A percentile compares a stretch with the other conserved stretches of the same genome.
These are phyloP conservation scores for Peronospora destructor DNA, from an alignment of 352 stramenopile genomes.

Conservation along the genomic window DNA sequence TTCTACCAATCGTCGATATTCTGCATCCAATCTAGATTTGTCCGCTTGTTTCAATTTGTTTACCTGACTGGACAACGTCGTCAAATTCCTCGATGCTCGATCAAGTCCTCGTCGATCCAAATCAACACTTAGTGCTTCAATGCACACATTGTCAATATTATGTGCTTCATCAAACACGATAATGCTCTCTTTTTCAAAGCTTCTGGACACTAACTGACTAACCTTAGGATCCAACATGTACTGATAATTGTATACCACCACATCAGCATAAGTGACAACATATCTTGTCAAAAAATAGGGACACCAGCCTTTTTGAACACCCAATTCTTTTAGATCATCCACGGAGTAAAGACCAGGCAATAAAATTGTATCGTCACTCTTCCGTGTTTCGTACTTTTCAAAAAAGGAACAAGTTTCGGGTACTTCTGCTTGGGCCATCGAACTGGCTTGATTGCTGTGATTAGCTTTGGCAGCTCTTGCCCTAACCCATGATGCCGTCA, in stretches of 20 bases:
- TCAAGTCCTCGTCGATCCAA: conserved; percentile 91
- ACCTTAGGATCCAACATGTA: conserved; percentile 99
- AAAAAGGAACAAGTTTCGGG: conserved; percentile 87
- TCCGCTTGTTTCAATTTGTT: conserved; percentile 88
- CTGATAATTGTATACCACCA: conserved; percentile 99
- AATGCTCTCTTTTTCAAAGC: conserved; percentile 91
- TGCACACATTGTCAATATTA: conserved; percentile 99
- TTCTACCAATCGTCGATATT: conserved; percentile 94
- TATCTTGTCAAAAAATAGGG: conserved; percentile 98
- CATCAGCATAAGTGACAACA: conserved; percentile 94
- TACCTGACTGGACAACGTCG: conserved; percentile 66
- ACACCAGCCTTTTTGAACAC: conserved; percentile 90
- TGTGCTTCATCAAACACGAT: conserved; percentile 98
- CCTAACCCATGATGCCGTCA: conserved; percentile 97
- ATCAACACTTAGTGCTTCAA: conserved; percentile 96
- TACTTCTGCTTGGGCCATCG: conserved; percentile 5
- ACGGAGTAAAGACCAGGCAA: conserved; percentile 93
- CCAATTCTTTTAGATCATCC: conserved; percentile 93
- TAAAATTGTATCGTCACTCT: conserved; percentile 90
- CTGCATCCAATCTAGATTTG: conserved; percentile 86
- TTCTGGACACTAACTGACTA: conserved; percentile 82
- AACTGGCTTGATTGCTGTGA: conserved; percentile 10
- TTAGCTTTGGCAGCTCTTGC: conserved; percentile 44
- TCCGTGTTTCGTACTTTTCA: conserved; percentile 82
- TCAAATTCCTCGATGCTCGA: conserved; percentile 88